Evolutionary conservation across 768 basidiomycete genomes (phyloP).

Genomic region (Leucogyrophana mollusca): DNA sequence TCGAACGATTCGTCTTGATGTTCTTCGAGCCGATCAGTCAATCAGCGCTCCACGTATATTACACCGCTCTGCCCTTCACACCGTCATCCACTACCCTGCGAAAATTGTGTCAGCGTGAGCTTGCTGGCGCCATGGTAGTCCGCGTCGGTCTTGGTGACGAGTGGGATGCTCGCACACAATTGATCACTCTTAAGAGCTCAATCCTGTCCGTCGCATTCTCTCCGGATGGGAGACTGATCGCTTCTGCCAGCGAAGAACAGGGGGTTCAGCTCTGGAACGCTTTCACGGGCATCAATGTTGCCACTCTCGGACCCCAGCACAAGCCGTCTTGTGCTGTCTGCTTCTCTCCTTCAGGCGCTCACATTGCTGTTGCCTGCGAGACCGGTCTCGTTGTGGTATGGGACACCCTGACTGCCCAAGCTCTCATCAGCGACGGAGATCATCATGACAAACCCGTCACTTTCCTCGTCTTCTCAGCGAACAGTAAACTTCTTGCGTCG

Average conservation of each 20-base stretch:
- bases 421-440: constrained; percentile 13
- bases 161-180: background rate
- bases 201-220: constrained; percentile 17
- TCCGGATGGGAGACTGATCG: constrained; percentile 9
- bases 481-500: constrained; percentile 14
- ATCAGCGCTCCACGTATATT: constrained; percentile 19
- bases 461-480: constrained; percentile 17
- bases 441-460: constrained; percentile 12
- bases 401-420: constrained; percentile 20
- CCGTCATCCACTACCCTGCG: constrained; percentile 1
- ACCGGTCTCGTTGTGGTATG: constrained; percentile 14
- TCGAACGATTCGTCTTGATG: constrained; percentile 17
- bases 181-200: constrained; percentile 3
- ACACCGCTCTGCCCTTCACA: constrained; percentile 7
- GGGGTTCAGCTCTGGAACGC: constrained; percentile 21
- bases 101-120: constrained; percentile 9
- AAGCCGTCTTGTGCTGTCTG: constrained; percentile 10
- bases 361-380: constrained; percentile 18
- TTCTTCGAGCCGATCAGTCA: constrained; percentile 18
- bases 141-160: background rate
- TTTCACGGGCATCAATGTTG: constrained; percentile 17
- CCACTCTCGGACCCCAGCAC: constrained; percentile 13
- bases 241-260: constrained; percentile 12
- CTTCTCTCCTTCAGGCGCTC: constrained; percentile 18
- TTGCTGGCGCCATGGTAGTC: background rate